Base-by-base conservation (phyloP, 2,329 filamentous ascomycete genomes). In the Pestalotiopsis sp. region DNA sequence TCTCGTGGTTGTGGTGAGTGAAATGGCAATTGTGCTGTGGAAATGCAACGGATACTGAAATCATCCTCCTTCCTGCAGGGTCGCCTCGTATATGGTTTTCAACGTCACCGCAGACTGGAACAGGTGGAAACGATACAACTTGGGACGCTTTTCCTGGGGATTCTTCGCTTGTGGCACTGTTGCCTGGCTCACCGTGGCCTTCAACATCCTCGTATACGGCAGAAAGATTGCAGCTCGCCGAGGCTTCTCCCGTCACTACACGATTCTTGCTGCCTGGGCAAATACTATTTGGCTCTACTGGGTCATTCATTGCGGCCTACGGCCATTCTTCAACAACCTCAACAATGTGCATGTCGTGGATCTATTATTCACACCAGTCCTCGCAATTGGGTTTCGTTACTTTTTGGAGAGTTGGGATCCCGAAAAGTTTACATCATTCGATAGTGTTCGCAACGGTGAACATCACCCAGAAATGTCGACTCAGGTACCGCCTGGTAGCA, bases 211-310 rank as follows among this genome's bases (percentile, higher is more conserved):
- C 38, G 71, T 76, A 64, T 75, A 80, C 63, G 81, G 83, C 69
- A 75, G 75, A 7, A 74, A 76, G 49, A 76, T 79, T 1, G 83
- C 85, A 13, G 73, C 72, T 52, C 82, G 82, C 59, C 74, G 86
- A 63, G 83, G 81, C 14, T 76, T 84, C 69, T 71, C 73, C 57
- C 73, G 82, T 59, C 82, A 88, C 78, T 83, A 88, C 77, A 73
- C 76, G 27, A 52, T 82, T 1, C 80, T 88, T 1, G 73, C 84
- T 1, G 82, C 80, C 72, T 87, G 83, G 80, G 70, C 81, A 71
- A 87, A 87, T 77, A 75, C 86, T 4, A 75, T 87, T 49, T 87
- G 85, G 85, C 78, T 87, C 56, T 76, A 86, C 27, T 89, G 89
- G 76, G 85, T 86, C 7, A 82, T 89, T 63, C 31, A 36, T 36